These are phyloP conservation scores for Botrytis paeoniae DNA, from an alignment of 2,329 filamentous ascomycete species.

Conservation along the genomic window DNA sequence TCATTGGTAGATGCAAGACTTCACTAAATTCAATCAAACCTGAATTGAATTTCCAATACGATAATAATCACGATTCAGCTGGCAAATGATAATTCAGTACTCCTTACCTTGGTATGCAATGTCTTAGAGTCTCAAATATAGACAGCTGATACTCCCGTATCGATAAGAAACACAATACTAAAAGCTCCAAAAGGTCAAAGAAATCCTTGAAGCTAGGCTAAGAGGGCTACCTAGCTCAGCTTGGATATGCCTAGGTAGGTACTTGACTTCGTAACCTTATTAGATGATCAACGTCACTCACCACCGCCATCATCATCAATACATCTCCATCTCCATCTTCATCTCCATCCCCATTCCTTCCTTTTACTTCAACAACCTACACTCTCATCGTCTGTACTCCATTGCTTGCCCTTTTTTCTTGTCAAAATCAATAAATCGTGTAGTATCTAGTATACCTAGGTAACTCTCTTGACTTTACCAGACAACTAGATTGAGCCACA, in stretches of 20 bases:
- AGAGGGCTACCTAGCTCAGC: background rate
- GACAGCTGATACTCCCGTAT: slow-evolving; percentile 4
- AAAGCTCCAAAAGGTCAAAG: background rate
- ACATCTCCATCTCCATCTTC: background rate
- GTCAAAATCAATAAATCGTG: background rate
- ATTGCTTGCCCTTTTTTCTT: background rate
- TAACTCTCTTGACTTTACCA: background rate
- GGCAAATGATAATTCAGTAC: too few species aligned
- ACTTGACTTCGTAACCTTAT: background rate
- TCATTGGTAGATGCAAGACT: background rate
- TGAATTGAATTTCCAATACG: too few species aligned
- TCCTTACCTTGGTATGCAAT: background rate
- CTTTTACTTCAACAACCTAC: background rate
- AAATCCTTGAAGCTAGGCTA: background rate
- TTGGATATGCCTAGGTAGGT: background rate
- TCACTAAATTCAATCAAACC: background rate
- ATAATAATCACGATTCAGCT: too few species aligned
- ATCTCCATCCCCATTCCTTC: background rate
- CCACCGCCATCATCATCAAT: background rate
- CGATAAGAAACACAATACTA: background rate
- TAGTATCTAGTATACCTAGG: background rate
- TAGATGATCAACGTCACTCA: background rate
- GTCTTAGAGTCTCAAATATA: background rate
- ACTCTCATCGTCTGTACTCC: background rate
- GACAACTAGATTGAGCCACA: background rate